Evolutionary conservation across 2,329 filamentous ascomycete genomes (phyloP).

Genomic region (Microdochium nivale): DNA sequence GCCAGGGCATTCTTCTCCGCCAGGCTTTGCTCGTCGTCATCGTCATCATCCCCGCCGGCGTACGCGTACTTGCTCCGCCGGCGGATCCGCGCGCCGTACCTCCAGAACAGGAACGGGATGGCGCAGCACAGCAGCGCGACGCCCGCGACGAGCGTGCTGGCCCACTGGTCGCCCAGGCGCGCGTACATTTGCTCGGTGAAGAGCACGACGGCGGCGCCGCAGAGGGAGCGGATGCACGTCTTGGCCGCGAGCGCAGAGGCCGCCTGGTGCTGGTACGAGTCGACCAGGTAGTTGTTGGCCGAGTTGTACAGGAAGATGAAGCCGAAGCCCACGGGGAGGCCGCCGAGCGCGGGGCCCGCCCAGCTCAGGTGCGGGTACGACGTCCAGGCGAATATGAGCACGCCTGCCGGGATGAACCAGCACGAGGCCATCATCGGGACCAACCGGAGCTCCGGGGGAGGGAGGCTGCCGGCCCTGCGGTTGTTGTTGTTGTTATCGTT

Average conservation of each 20-base stretch:
- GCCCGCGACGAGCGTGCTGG: conserved; percentile 63
- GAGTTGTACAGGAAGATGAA: conserved; percentile 81
- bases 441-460: conserved; percentile 68
- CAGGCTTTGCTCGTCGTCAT: too few species aligned
- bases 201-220: conserved; percentile 68
- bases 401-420: conserved; percentile 57
- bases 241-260: conserved; percentile 76
- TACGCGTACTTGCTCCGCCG: conserved; percentile 66
- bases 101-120: conserved; percentile 79
- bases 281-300: conserved; percentile 65
- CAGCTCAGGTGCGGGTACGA: conserved; percentile 59
- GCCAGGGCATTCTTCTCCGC: conserved; percentile 11
- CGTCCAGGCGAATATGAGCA: conserved; percentile 52
- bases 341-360: conserved; percentile 64
- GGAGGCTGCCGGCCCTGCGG: conserved; percentile 31
- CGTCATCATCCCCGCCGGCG: conserved; percentile 43
- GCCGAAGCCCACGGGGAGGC: conserved; percentile 66
- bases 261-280: conserved; percentile 61
- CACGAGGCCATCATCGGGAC: conserved; percentile 76
- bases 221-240: conserved; percentile 71
- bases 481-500: too few species aligned
- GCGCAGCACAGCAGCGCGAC: conserved; percentile 68
- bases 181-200: conserved; percentile 79
- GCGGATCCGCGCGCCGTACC: conserved; percentile 64
- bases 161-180: conserved; percentile 68